These are phyloP conservation scores for Trichoderma gracile DNA, from an alignment of 2,329 filamentous ascomycete genomes.

Conservation along the genomic window DNA sequence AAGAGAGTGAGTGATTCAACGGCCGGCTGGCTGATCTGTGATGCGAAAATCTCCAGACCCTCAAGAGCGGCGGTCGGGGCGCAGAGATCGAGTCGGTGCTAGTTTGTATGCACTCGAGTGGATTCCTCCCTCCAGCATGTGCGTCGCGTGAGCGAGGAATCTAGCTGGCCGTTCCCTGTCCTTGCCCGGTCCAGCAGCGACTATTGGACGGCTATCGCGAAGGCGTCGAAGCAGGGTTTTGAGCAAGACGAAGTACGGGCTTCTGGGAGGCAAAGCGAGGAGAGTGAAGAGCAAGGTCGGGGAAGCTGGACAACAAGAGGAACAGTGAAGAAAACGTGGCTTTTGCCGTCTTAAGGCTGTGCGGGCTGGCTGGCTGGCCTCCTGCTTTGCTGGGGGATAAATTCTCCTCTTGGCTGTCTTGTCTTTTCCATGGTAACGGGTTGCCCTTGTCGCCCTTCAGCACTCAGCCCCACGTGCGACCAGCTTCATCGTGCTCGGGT, in stretches of 20 bases:
- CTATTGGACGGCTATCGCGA: conserved; percentile 14
- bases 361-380: background rate
- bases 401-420: conserved; percentile 11
- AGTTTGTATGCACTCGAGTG: conserved; percentile 22
- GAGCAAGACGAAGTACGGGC: background rate
- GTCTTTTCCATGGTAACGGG: conserved; percentile 15
- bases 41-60: conserved; percentile 21
- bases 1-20: background rate
- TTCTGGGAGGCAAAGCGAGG: background rate
- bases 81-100: conserved; percentile 20
- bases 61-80: conserved; percentile 25
- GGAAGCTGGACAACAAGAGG: background rate
- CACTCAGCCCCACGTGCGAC: conserved; percentile 12
- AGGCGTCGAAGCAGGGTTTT: conserved; percentile 1
- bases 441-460: conserved; percentile 19
- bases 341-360: conserved; percentile 12
- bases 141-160: conserved; percentile 20
- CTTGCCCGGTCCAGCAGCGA: background rate
- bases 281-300: background rate
- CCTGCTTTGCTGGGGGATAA: conserved; percentile 12
- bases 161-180: conserved; percentile 14
- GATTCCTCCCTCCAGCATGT: conserved; percentile 11
- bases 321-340: conserved; percentile 10
- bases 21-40: conserved; percentile 1
- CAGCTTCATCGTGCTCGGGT: conserved; percentile 6